Conservation (phyloP, 805 yeast genomes). For the Candida stauntonica region DNA sequence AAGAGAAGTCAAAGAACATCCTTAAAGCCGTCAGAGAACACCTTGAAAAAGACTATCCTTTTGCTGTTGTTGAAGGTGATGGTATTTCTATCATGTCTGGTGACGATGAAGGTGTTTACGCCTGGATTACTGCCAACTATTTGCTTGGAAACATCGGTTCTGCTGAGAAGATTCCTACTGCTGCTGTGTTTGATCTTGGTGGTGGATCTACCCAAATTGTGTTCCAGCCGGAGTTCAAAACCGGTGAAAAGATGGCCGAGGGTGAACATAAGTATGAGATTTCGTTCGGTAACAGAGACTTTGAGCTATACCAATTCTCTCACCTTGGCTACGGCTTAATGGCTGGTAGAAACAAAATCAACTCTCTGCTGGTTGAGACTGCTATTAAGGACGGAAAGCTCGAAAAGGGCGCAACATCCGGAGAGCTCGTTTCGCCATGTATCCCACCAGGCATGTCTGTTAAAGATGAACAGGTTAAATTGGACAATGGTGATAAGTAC, state of each 20-base stretch:
- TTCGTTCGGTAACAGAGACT: constrained; percentile 76
- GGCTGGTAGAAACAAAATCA: constrained; percentile 86
- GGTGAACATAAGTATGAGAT: constrained; percentile 87
- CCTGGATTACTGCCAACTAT: constrained; percentile 97
- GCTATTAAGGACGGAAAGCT: constrained; percentile 40
- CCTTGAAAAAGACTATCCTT: constrained; percentile 79
- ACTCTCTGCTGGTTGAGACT: constrained; percentile 55
- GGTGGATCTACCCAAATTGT: constrained; percentile 99
- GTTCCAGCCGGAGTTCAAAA: constrained; percentile 79
- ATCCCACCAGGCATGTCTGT: constrained; percentile 71
- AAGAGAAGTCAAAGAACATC: constrained; percentile 64
- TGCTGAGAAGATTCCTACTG: constrained; percentile 70
- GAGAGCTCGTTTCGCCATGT: constrained; percentile 72
- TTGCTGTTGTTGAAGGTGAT: constrained; percentile 81
- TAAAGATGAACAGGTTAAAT: constrained; percentile 55
- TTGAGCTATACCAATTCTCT: constrained; percentile 84
- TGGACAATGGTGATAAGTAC: constrained; percentile 43
- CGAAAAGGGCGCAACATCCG: constrained; percentile 36
- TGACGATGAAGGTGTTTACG: constrained; percentile 95
- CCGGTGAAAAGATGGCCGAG: constrained; percentile 60
- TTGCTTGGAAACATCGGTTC: constrained; percentile 90
- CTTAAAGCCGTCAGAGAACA: constrained; percentile 72
- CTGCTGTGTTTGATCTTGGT: constrained; percentile 96
- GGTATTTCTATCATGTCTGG: constrained; percentile 96
- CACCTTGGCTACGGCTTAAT: constrained; percentile 95